Percentiles rank a stretch among this genome's conserved stretches.
Conservation (phyloP, 805 yeast species). For the Yamadazyma endophytica region DNA sequence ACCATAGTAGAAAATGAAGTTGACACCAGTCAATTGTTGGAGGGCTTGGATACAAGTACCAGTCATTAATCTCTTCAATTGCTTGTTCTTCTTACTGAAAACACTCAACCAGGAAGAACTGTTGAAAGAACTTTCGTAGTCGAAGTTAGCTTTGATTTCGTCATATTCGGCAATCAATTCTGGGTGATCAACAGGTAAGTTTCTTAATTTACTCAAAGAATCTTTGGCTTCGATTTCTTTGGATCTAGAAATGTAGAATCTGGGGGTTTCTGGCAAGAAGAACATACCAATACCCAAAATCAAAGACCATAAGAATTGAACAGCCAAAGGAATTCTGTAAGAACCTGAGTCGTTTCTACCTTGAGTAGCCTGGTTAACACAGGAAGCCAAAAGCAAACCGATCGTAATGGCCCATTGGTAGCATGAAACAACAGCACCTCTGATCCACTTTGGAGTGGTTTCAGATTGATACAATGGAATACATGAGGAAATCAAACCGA, state of each 20-base stretch:
- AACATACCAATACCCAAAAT: conserved; percentile 50
- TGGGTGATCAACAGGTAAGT: conserved; percentile 37
- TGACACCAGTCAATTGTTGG: conserved; percentile 41
- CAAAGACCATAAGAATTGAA: conserved; percentile 40
- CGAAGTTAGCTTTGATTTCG: conserved; percentile 42
- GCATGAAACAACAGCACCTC: conserved; percentile 49
- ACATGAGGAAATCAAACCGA: conserved; percentile 49
- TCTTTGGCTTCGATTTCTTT: conserved; percentile 39
- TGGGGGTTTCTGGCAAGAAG: conserved; percentile 55
- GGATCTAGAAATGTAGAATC: conserved; percentile 41
- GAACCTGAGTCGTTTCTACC: conserved; percentile 12
- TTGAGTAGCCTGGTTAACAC: conserved; percentile 45
- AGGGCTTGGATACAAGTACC: conserved; percentile 40
- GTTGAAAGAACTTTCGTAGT: conserved; percentile 39
- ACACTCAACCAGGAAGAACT: conserved; percentile 28
- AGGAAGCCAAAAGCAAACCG: conserved; percentile 49
- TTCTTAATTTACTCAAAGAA: conserved; percentile 49
- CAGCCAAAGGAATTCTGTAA: conserved; percentile 54
- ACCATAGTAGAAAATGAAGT: conserved; percentile 42
- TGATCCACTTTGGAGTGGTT: conserved; percentile 68
- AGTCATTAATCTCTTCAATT: conserved; percentile 33
- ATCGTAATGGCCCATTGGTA: conserved; percentile 39
- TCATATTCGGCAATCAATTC: conserved; percentile 40
- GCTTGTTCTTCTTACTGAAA: conserved; percentile 34
- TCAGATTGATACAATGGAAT: conserved; percentile 78